Base-by-base conservation (phyloP, 352 stramenopile genomes). In the Globisporangium okanoganense region DNA sequence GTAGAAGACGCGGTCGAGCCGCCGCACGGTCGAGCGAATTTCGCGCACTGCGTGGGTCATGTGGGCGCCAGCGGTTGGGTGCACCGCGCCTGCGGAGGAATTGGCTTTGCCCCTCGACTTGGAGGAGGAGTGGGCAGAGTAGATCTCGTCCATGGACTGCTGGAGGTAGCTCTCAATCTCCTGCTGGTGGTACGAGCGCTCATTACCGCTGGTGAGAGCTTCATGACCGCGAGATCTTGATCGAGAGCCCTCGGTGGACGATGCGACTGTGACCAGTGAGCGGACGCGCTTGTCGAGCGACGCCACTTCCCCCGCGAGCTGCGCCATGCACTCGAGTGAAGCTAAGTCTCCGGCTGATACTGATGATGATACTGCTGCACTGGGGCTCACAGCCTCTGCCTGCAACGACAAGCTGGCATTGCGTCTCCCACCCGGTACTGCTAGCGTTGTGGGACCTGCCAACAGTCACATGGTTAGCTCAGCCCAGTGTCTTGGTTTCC, bases 1-100 rank as follows among this genome's bases (percentile, higher is more conserved):
- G 50, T 87, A 82, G 58, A 91, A 93, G 12, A 91, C 83, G 43
- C 82, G 82, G 45, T 93, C 83, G 8, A 91, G 71, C 2, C 83
- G 65, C 2, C 79, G 78, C 8, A 89, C 70, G 0, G 78, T 88
- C 20, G 83, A 85, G 33, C 81, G 79, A 4, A 93, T 62, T 27
- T 85, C 78, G 12, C 82, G 78, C 20, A 91, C 78, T 4, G 69
- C 69, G 52, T 85, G 70, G 1, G 69, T 85, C 35, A 92, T 71
- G 40, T 88, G 73, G 2, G 81, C 81, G 7, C 77, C 73, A 0
- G 64, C 29, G 5, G 67, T 80, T 8, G 79, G 69, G 31, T 75
- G 70, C 3, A 75, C 62, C 0, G 44, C 52, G 4, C 33, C 38
- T 0, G 53, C 36, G 7, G 0, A 31, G 3, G 41, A 8, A n/a